A percentile compares a stretch with the other conserved stretches of the same genome.
Conservation (phyloP, 306 rosid genomes). For the Fagus crenata region DNA sequence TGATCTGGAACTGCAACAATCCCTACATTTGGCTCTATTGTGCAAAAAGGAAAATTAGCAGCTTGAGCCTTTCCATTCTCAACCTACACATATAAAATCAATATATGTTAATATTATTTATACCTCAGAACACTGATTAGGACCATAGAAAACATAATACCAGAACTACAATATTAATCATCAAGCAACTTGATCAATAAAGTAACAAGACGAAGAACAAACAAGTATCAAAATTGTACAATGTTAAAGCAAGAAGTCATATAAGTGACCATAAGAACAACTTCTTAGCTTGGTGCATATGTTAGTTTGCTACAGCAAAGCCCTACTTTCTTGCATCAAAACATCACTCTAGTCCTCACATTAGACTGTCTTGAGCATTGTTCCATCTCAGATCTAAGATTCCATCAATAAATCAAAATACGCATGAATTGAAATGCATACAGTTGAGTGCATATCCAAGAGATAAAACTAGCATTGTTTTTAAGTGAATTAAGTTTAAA, state of each 20-base stretch:
- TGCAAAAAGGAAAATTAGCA: slow-evolving; percentile 96
- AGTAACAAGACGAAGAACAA: background rate
- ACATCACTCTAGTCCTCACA: background rate
- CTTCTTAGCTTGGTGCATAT: background rate
- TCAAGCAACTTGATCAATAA: slow-evolving; percentile 12
- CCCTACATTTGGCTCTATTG: slow-evolving; percentile 98
- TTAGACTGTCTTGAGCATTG: background rate
- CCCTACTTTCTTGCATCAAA: background rate
- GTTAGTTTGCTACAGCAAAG: background rate
- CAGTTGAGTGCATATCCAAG: too few relatives aligned
- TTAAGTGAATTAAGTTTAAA: too few relatives aligned
- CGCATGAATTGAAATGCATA: background rate
- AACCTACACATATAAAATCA: slow-evolving; percentile 57
- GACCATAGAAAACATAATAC: slow-evolving; percentile 15
- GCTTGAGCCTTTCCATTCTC: slow-evolving; percentile 99
- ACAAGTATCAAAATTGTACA: background rate
- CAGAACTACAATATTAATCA: slow-evolving; percentile 20
- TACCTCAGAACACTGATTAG: slow-evolving; percentile 6
- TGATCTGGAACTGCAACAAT: slow-evolving; percentile 96
- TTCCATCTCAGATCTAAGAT: background rate
- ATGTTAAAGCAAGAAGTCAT: background rate
- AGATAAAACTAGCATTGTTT: too few relatives aligned
- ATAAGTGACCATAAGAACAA: background rate
- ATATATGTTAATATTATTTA: slow-evolving; percentile 23
- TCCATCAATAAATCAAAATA: background rate